Base-by-base conservation (phyloP, 371 early-diverging fungal species). In the Astathelohania contejeani region DNA sequence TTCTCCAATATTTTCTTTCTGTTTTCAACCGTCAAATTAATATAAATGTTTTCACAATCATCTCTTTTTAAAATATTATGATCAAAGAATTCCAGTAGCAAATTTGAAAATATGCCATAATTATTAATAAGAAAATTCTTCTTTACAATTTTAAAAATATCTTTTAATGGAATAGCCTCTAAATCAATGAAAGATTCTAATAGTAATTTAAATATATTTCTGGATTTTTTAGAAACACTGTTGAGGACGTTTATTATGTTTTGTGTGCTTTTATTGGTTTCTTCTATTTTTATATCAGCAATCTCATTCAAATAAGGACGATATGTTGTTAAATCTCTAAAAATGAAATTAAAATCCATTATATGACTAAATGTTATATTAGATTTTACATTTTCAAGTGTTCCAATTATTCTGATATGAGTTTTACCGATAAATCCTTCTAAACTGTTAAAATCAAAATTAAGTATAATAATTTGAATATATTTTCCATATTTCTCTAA, bases 291-390 rank as follows among this genome's bases (percentile, higher is more conserved):
- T n/a, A 61, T 58, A 24, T 58, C 64, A 7, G 57, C 14, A 19
- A 39, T 27, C 16, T 70, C 67, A 14, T 62, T 62, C 10, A 44
- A 49, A 44, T 71, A 71, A 29, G 59, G 51, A 26, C 51, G 55
- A 42, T 52, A 67, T n/a, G 71, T 71, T 3, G 71, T 71, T 9
- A 71, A 44, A 45, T 71, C 71, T 48, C 65, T 58, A 37, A 62
- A 55, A 23, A 71, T 60, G 35, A 71, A 59, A 53, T 71, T 71
- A 47, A 64, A 64, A 3, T 45, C 39, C 32, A 49, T 45, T 0
- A 67, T 19, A n/a, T 71, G 65, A 32, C 53, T 40, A 28, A 42
- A 3, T 25, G 23, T 24, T 43, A 66, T 48, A 16, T 22, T 24
- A 49, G 54, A 38, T 20, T 58, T 42, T 0, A 65, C 57, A 9